A percentile compares a stretch with the other conserved stretches of the same genome.
Evolutionary conservation across 257 asterid species (phyloP).

Genomic region (Forsythia viridissima): DNA sequence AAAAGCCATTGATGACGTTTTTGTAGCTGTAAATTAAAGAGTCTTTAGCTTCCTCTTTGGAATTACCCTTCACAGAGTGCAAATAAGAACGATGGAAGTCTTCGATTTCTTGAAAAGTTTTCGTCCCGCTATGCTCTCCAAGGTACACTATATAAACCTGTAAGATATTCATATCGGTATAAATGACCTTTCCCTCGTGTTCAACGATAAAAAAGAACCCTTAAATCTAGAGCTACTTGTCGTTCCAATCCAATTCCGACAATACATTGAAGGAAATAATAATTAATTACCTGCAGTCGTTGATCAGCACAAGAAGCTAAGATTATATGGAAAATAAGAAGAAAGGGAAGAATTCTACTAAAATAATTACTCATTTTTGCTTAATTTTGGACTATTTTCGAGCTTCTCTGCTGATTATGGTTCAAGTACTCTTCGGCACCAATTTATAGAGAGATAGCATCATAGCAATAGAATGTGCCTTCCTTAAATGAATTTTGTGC

Average conservation of each 20-base stretch:
- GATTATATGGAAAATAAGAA: constrained; percentile 3
- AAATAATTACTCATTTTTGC: constrained; percentile 6
- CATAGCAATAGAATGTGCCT: too few species aligned
- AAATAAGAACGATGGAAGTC: constrained; percentile 37
- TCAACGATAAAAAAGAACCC: background rate
- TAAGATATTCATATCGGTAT: background rate
- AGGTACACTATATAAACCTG: constrained; percentile 47
- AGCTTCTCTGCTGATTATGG: background rate
- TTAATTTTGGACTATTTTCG: background rate
- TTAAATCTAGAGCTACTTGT: too few species aligned
- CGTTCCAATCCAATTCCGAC: too few species aligned
- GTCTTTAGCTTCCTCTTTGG: constrained; percentile 40
- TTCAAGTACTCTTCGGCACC: background rate
- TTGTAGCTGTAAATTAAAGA: constrained; percentile 48
- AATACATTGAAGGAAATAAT: background rate
- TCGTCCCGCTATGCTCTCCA: constrained; percentile 44
- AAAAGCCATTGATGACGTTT: constrained; percentile 57
- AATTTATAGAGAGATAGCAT: background rate
- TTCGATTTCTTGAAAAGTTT: constrained; percentile 37
- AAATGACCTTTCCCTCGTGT: background rate
- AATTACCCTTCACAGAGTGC: constrained; percentile 34
- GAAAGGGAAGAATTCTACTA: background rate
- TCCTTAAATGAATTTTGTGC: too few species aligned
- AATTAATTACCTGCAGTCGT: background rate
- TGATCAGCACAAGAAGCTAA: constrained; percentile 5